Conservation (phyloP, 352 stramenopile genomes). For the Pythium coloratum region DNA sequence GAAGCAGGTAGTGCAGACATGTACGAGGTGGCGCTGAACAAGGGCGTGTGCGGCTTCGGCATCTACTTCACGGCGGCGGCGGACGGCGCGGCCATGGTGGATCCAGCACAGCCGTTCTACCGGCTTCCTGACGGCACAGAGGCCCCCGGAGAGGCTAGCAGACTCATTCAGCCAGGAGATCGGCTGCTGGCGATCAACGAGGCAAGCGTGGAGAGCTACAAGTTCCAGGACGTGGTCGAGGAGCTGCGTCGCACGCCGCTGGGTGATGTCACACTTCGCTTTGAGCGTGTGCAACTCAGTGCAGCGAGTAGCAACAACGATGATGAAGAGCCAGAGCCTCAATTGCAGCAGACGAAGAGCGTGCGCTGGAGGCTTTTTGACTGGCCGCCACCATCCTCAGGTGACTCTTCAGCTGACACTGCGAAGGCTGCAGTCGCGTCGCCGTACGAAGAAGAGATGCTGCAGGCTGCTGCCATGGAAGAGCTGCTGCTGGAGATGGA, state of each 20-base stretch:
- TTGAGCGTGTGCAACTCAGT: conserved; percentile 27
- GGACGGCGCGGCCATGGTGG: conserved; percentile 49
- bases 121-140: conserved; percentile 48
- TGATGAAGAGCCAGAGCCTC: background rate
- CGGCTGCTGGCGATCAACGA: conserved; percentile 51
- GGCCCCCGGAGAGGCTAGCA: conserved; percentile 61
- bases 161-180: conserved; percentile 47
- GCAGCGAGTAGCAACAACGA: background rate
- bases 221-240: conserved; percentile 58
- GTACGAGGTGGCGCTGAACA: conserved; percentile 56
- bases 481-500: conserved; percentile 35
- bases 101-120: conserved; percentile 66
- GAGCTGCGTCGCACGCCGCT: conserved; percentile 50
- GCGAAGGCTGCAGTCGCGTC: background rate
- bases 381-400: conserved; percentile 4
- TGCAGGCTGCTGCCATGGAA: conserved; percentile 16
- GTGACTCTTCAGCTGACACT: background rate
- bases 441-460: conserved; percentile 17
- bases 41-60: conserved; percentile 62
- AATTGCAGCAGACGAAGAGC: background rate
- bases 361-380: conserved; percentile 29
- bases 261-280: conserved; percentile 45
- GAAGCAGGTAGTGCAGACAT: background rate
- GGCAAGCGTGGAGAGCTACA: conserved; percentile 28
- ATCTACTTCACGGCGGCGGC: conserved; percentile 61